Base-by-base conservation (phyloP, 495 filamentous ascomycete species). In the Xylaria venustula region DNA sequence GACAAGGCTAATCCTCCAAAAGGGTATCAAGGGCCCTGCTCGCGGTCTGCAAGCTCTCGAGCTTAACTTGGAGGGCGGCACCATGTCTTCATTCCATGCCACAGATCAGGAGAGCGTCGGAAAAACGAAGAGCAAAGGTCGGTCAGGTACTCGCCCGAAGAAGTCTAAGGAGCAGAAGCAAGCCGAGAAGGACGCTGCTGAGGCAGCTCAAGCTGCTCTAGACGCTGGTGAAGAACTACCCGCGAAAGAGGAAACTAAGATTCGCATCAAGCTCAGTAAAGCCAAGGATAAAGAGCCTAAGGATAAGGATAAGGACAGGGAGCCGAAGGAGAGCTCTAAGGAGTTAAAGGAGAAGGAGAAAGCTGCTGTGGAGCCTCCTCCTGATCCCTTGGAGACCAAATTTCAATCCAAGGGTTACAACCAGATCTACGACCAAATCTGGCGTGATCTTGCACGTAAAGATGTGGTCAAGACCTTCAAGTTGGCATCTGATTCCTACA, bases 111-210 rank as follows among this genome's bases (percentile, higher is more conserved):
- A 82, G 68, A 79, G 75, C 2, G 80, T 83, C 64, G 36, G 54
- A 22, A 89, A 83, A 63, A 77, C 82, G 30, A 87, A 89, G 63
- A 80, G 83, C 60, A 90, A 90, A 63, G 83, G 83, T 20, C 83
- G 88, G 26, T 81, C 83, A 19, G 89, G 90, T 12, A 81, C 83
- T 5, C 80, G 90, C 4, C 88, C 84, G 3, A 89, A 88, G 72
- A 97, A 97, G 70, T 93, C 90, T 36, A 97, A 96, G 75, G 93
- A 97, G 70, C 92, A 97, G 77, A 97, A 97, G 71, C 90, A 96
- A 70, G 89, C 92, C 30, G 92, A 96, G 73, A 95, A 97, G 71
- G 92, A 97, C 69, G 85, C 88, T 3, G 94, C 96, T 50, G 91
- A 93, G 62, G 90, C 90, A 60, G 92, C 90, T 22, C 92, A 93